Evolutionary conservation across 495 filamentous ascomycete genomes (phyloP), one percentile per base, ranked within the genome.

Genomic region (Tricharina praecox): DNA sequence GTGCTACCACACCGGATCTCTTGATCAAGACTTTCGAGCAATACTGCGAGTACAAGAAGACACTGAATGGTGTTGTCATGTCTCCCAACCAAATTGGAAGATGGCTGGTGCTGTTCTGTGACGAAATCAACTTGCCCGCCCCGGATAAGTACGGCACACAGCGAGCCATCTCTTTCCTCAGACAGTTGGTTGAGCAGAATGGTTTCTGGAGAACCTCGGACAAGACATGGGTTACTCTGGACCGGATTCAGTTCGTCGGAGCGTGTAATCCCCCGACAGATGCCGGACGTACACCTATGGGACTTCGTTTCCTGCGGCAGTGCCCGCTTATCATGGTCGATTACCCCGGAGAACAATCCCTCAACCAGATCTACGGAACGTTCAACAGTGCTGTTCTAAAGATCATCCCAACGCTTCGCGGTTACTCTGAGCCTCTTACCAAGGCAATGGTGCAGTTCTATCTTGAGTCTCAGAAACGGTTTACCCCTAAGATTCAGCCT

Each of bases 251-350:
- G 62, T 99, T 99, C 56, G 90, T 99, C 35, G 90, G 90, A 54
- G 90, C 90, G 58, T 99, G 90, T 65, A 99, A 99, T 65, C 90
- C 90, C 55, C 90, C 90, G n/a, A 96, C 92, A 2, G 90, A 99
- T 66, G 87, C 85, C 54, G 90, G 90, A 20, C 83, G 90, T 72
- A 94, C 88, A 1, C 78, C 90, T 2, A 79, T 99, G 75, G 90
- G 83, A 11, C 75, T 84, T 33, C 70, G 90, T 56, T 99, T 96
- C 73, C 70, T 99, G 53, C 75, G 92, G 32, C 90, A 99, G 65
- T 81, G 90, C 25, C 90, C 90, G 10, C 72, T 99, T 33, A 81
- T 99, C 60, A 99, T 99, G 90, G 90, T 99, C 30, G 90, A 96
- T 58, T 99, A 99, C 62, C 90, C 90, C 49, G 90, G 92, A 55